A percentile compares a stretch with the other conserved stretches of the same genome.
Conservation (phyloP, 2,329 filamentous ascomycete genomes). For the Colletotrichum eremochloae region DNA sequence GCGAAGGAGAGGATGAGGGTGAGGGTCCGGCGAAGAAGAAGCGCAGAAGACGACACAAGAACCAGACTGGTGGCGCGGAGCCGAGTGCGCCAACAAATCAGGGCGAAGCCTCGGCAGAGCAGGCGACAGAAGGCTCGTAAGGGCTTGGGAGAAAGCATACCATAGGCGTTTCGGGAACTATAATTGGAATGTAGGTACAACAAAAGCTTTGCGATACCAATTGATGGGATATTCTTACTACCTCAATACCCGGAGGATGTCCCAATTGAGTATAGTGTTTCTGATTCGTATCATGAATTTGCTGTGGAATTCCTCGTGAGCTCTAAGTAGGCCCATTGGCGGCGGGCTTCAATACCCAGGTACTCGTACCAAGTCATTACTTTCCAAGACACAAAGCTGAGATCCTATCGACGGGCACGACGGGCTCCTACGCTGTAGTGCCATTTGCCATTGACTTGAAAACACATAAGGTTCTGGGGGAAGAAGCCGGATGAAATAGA, state of each 20-base stretch:
- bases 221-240: slow-evolving; percentile 26
- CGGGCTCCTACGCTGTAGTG: background rate
- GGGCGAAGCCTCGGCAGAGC: slow-evolving; percentile 40
- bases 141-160: slow-evolving; percentile 22
- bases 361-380: background rate
- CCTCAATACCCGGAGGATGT: background rate
- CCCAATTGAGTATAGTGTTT: slow-evolving; percentile 6
- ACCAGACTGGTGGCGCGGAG: slow-evolving; percentile 47
- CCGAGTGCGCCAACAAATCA: slow-evolving; percentile 47
- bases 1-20: slow-evolving; percentile 5
- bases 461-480: background rate
- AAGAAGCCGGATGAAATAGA: background rate
- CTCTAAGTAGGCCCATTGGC: slow-evolving; percentile 1
- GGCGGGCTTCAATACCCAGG: background rate
- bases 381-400: background rate
- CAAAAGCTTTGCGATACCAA: slow-evolving; percentile 41
- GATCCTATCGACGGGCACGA: background rate
- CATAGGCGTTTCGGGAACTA: slow-evolving; percentile 31
- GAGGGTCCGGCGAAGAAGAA: slow-evolving; percentile 52
- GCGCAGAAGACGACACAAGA: slow-evolving; percentile 54
- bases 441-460: background rate
- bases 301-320: background rate
- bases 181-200: slow-evolving; percentile 39
- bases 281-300: slow-evolving; percentile 6
- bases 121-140: slow-evolving; percentile 27